Evolutionary conservation across 805 yeast genomes (phyloP), one percentile per base, ranked within the genome.

Genomic region (Ogataea ramenticola): DNA sequence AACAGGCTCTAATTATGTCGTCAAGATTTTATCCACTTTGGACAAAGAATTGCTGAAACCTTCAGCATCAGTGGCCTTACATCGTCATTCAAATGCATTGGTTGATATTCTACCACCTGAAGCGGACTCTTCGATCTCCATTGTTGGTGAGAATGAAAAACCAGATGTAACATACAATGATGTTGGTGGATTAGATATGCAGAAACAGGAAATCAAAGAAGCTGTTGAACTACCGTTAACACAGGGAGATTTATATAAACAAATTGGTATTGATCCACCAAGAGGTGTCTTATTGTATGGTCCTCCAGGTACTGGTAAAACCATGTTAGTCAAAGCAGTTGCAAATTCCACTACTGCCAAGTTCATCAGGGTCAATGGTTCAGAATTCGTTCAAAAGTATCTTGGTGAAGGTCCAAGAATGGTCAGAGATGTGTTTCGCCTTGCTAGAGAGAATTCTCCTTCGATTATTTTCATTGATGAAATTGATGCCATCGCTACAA

Each of bases 291-390:
- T 93, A 54, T 72, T 93, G 48, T 93, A 93, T 66, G 99, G 99
- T n/a, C 98, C 99, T 11, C 99, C 99, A 40, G 99, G 99, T 63
- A 93, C 99, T 1, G 99, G 99, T 58, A 93, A 93, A 66, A 93
- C 99, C 20, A 90, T 93, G 98, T 76, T 93, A 61, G 99, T 93
- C 40, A 93, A 93, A 66, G 99, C 99, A 0, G 99, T 93, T 39
- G 99, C 99, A 12, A 91, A 93, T 67, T 81, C 91, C 45, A 84
- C 98, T 3, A 86, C 96, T 1, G 99, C 99, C 2, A 76, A 96
- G 5, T 93, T 93, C 58, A 93, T 93, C 54, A 86, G 98, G 64
- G 96, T 93, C 27, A 93, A 88, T 55, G 99, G 99, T 49, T 91
- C 98, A 1, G 99, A 93, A 65, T 93, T 93, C 59, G 99, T 93